phyloP scores from a whole-genome alignment of 2,329 filamentous ascomycete genomes.

The Exophiala mesophila region DNA sequence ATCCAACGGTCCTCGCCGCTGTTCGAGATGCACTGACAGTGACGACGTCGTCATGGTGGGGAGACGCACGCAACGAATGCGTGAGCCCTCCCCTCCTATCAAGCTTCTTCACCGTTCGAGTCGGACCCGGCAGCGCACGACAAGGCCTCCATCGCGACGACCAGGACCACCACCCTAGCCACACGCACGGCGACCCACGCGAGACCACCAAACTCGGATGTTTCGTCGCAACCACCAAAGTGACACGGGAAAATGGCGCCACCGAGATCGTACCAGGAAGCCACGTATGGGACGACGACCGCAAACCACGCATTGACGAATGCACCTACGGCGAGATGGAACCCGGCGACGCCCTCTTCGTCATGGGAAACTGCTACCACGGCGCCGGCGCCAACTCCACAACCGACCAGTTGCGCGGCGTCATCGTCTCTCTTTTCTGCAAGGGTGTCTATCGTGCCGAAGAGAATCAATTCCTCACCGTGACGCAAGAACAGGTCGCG shows the following conservation, averaged over 20 bases:
- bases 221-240: conserved; percentile 11
- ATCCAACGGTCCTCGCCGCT: conserved; percentile 2
- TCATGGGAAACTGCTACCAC: conserved; percentile 32
- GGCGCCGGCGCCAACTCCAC: conserved; percentile 30
- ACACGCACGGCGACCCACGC: conserved; percentile 4
- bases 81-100: too few relatives aligned
- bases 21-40: conserved; percentile 2
- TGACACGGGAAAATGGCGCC: conserved; percentile 28
- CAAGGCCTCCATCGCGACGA: conserved; percentile 6
- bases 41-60: too few relatives aligned
- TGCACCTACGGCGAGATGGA: conserved; percentile 29
- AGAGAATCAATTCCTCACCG: conserved; percentile 26
- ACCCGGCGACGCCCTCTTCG: conserved; percentile 34
- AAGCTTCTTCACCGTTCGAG: conserved; percentile 8
- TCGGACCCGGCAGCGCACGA: conserved; percentile 4
- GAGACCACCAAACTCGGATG: conserved; percentile 21
- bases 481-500: conserved; percentile 13
- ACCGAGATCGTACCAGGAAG: conserved; percentile 28
- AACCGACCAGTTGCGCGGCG: not conserved
- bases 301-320: conserved; percentile 14
- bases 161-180: conserved; percentile 6
- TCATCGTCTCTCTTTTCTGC: not conserved
- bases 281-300: conserved; percentile 24
- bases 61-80: too few relatives aligned
- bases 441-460: conserved; percentile 11